Evolutionary conservation across 2,329 filamentous ascomycete species (phyloP), one percentile per base, ranked within the genome.

Genomic region (Sphaerulina musiva): DNA sequence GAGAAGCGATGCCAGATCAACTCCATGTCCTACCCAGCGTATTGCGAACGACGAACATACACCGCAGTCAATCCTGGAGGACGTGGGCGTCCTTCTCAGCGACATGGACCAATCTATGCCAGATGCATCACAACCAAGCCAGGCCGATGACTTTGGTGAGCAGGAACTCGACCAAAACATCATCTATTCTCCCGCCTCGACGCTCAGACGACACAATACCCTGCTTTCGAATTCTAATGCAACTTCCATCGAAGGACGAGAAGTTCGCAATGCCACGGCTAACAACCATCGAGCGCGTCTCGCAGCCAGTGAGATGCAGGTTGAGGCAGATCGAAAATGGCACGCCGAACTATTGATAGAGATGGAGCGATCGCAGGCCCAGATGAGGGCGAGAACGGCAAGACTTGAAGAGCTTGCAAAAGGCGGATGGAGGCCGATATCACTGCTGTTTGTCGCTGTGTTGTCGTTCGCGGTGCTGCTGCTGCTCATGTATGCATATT

Each of bases 401-500:
- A 14, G 10, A 14, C 17, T 23, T 14, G n/a, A 42, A 42, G 40
- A 23, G 10, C 8, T 14, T 8, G 10, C 40, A 9, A 4, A 42
- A 42, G 8, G 40, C 17, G 41, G 11, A 4, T 26, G 2, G 10
- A 29, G 11, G 6, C 14, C 17, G 41, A n/a, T 41, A n/a, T 41
- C 6, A n/a, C 39, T 41, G 41, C 17, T 23, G 1, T 34, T 45
- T 17, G 12, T 49, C 32, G 41, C 17, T 9, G 12, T 51, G 14
- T 8, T 51, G 14, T 17, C 14, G 11, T 20, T 40, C 31, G 26
- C 26, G 6, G 6, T 17, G 14, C 14, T 17, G 14, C 14, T 38
- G 31, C 1, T 51, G n/a, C 20, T 51, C 41, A 26, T 49, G 17
- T 55, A 55, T 41, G 53, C 45, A 23, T 45, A 26, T 45, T 47